Conservation (phyloP, 305 asterid genomes). For the Fraxinus nigra region DNA sequence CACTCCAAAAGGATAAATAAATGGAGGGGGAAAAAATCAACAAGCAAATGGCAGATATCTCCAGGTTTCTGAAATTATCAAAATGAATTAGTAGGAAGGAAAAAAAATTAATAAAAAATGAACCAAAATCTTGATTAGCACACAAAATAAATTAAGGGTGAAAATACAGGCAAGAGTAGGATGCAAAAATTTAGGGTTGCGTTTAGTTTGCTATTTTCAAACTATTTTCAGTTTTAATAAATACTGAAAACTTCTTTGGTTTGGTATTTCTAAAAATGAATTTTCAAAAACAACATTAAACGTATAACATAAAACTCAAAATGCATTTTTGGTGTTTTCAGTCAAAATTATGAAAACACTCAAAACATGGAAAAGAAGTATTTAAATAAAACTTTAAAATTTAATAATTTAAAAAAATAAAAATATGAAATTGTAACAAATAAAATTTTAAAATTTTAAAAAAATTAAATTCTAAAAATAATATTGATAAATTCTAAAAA, state of each 20-base stretch:
- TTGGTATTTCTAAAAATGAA: background rate
- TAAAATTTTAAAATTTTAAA: no score
- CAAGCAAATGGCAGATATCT: background rate
- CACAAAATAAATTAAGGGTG: background rate
- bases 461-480: no score
- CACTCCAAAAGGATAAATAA: background rate
- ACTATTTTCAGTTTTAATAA: no score
- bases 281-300: background rate
- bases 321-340: background rate
- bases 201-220: background rate
- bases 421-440: no score
- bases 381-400: no score
- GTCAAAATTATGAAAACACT: no score
- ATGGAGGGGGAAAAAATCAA: background rate
- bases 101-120: background rate
- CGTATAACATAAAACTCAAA: background rate
- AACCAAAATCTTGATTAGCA: background rate
- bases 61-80: background rate
- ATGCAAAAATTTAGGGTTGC: constrained; percentile 1
- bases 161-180: background rate
- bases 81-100: background rate
- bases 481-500: no score
- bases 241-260: background rate
- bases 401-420: no score
- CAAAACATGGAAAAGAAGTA: no score